Evolutionary conservation across 805 yeast genomes (phyloP), one percentile per base, ranked within the genome.

Genomic region (Blastobotrys mokoenaii): DNA sequence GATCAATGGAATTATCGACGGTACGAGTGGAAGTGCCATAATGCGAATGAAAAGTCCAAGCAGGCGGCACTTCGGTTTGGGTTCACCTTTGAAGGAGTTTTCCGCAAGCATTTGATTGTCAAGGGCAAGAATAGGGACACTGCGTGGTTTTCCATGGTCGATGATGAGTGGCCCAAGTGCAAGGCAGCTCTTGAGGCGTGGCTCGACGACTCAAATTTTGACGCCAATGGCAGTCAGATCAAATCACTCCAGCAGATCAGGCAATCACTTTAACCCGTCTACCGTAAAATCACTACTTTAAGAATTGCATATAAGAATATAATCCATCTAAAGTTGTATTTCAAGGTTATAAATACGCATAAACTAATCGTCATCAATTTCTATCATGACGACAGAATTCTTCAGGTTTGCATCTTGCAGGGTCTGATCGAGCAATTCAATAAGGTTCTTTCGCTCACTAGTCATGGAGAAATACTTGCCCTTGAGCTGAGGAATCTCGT

Each of bases 361-460:
- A 32, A 34, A 14, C 20, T 34, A 34, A 17, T 34, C 38, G 14
- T 65, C 70, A 8, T 59, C 56, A 12, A 69, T 58, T 51, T 89
- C 96, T 30, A 88, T 69, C 40, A 86, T 64, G 5, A 89, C 65
- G 40, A 90, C 81, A 34, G 96, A 87, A 62, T 88, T 93, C 57
- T 79, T 77, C 51, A 93, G 71, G 1, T 88, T 89, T 1, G 93
- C 86, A 6, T 77, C 85, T 33, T 71, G 79, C 6, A 93, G 74
- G 1, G 86, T 74, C 49, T 65, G 52, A 31, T 77, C 77, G 36
- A 85, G 62, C 38, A 66, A 68, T 1, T 66, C 64, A 49, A 77
- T 58, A 56, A 94, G 57, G 64, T 82, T 73, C 55, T 73, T 72
- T 42, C 87, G 68, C 55, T 81, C 76, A 4, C 30, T 33, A 2